Base-by-base conservation (phyloP, 2,329 filamentous ascomycete species). In the Trichoderma aggressivum region DNA sequence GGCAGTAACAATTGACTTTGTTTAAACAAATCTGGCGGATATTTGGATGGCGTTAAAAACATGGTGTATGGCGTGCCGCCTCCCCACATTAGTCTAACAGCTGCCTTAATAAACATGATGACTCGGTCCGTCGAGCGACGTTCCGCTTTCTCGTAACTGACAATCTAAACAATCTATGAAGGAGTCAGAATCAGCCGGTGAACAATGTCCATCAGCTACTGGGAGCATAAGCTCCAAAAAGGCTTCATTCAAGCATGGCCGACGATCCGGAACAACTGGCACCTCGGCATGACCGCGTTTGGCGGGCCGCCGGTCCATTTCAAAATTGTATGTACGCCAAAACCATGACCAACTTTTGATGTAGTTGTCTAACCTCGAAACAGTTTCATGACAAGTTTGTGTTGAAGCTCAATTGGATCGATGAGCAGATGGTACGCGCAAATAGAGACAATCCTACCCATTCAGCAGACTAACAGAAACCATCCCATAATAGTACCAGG, bases 291-390 rank as follows among this genome's bases (percentile, higher is more conserved):
- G 73, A 91, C 88, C 0, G 80, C 87, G 0, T 92, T 92, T 77
- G 90, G 90, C 1, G 90, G 90, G 0, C 90, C 90, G 2, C 86
- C 90, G 0, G 90, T 92, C 8, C 90, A 92, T 79, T 93, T 47
- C 43, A 47, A 47, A 21, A 47, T 47, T 21, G 43, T 47, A 47
- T 1, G 43, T 39, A 5, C 32, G 14, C 18, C 18, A 47, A 47
- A 21, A 11, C 43, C 18, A 47, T 21, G 1, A n/a, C 18, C 43
- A 11, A 47, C 14, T n/a, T 39, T 16, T 18, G 18, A 11, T 47
- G 43, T 11, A 21, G 7, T 47, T 10, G 18, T n/a, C 43, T 47
- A 18, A 47, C 43, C 43, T 47, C n/a, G 8, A 11, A 47, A 3
- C 18, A 47, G 43, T 47, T 47, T 21, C 43, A 47, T 47, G 43